Evolutionary conservation across 495 filamentous ascomycete genomes (phyloP).

Genomic region (Penicillium cosmopolitanum): DNA sequence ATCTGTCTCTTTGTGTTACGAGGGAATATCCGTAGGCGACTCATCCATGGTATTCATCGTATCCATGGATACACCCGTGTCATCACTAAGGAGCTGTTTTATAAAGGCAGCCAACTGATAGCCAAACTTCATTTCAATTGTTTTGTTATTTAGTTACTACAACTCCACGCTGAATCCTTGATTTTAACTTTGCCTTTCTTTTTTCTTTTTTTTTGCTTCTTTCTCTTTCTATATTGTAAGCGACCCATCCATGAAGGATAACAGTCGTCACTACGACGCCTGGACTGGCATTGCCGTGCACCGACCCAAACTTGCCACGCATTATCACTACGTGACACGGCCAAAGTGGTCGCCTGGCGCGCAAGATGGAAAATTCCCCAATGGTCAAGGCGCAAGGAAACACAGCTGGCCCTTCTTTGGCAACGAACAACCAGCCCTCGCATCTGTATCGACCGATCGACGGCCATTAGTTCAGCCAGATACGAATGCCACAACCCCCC

Average conservation of each 20-base stretch:
- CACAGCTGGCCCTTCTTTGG: constrained; percentile 12
- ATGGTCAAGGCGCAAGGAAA: constrained; percentile 4
- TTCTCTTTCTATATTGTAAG: not conserved
- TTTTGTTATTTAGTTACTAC: not conserved
- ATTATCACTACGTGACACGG: constrained; percentile 21
- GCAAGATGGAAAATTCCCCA: not conserved
- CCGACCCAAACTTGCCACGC: constrained; percentile 10
- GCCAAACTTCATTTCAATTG: not conserved
- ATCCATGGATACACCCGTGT: not conserved
- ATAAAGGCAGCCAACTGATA: not conserved
- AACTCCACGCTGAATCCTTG: not conserved
- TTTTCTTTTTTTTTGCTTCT: constrained; percentile 5
- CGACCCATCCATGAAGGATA: constrained; percentile 19
- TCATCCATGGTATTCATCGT: not conserved
- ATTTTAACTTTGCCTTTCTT: not conserved
- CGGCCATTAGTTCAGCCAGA: constrained; percentile 18
- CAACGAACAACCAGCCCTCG: constrained; percentile 8
- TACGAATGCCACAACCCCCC: constrained; percentile 5
- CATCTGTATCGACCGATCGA: constrained; percentile 21
- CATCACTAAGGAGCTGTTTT: not conserved
- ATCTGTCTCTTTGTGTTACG: not conserved
- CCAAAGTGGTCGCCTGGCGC: constrained; percentile 11
- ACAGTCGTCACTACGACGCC: constrained; percentile 12
- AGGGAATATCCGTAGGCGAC: not conserved
- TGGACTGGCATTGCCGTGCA: constrained; percentile 20